Evolutionary conservation across 371 early-diverging fungal genomes (phyloP), one percentile per base, ranked within the genome.

Genomic region (Syncephalastrum sp.): DNA sequence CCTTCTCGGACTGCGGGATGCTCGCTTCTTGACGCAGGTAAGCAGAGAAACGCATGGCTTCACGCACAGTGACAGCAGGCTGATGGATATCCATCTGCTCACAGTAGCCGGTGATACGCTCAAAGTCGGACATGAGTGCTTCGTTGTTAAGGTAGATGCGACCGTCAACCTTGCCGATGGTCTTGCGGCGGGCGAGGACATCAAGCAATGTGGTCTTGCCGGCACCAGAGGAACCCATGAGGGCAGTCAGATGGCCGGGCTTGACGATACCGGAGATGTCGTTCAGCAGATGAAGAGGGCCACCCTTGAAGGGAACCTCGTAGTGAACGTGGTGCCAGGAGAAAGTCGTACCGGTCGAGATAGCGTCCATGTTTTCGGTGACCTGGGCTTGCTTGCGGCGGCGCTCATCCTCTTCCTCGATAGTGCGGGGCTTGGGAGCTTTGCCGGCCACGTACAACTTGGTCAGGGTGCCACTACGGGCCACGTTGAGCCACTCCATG

Each of bases 131-230:
- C 50, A 67, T 66, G 21, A 77, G 27, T 0, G 64, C 64, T 54
- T 74, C 70, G 54, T 74, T 78, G 76, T 85, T 76, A 79, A 92
- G 55, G 59, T 75, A 78, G 41, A 90, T 72, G 24, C 74, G 69
- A 21, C 94, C 94, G 5, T 85, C 77, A 3, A 90, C 75, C 8
- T 74, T 85, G 33, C 92, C 92, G 47, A 83, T 81, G 17, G 87
- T 91, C 75, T 90, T 90, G 60, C 92, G 85, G 61, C 81, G 79
- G 27, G 92, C 88, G 23, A 91, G 70, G 0, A 92, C 81, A 72
- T 96, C 95, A 58, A 93, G 59, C 0, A 95, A 77, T 1, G 94
- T 91, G 0, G 94, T 90, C 71, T 96, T 96, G 50, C 96, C 96
- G 42, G 91, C 88, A 54, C 93, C 93, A 29, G 88, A 87, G 21